Conservation (phyloP, 208 protist genomes). For the Naegleria lovaniensis region DNA sequence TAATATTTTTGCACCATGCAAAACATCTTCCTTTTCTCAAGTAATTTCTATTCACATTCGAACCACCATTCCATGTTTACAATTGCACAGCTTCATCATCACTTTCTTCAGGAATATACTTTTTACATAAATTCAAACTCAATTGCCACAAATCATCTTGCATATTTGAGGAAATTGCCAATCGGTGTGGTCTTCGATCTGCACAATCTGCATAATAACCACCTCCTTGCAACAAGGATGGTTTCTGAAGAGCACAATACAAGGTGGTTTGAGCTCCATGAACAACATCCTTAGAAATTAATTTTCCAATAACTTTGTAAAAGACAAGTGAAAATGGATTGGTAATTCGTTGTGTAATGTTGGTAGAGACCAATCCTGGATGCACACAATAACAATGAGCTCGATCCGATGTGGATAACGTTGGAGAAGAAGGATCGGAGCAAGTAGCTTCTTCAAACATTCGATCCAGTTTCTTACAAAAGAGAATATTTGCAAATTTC, state of each 20-base stretch:
- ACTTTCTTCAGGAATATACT: not conserved
- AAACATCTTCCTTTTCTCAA: too few relatives aligned
- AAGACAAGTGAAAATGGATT: not conserved
- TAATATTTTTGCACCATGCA: too few relatives aligned
- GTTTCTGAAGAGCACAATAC: not conserved
- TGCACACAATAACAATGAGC: not conserved
- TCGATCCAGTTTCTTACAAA: not conserved
- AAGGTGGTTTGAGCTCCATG: not conserved
- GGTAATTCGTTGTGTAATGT: not conserved
- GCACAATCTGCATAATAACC: not conserved
- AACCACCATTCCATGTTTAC: too few relatives aligned
- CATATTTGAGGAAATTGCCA: not conserved
- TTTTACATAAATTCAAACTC: not conserved
- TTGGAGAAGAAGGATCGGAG: not conserved
- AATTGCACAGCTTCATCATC: too few relatives aligned
- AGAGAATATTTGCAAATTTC: not conserved
- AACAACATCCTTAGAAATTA: not conserved
- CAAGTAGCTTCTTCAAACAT: not conserved
- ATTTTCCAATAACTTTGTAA: not conserved
- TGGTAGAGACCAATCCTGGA: not conserved
- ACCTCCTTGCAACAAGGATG: not conserved
- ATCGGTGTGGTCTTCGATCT: not conserved
- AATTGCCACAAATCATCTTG: not conserved
- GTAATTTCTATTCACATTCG: too few relatives aligned
- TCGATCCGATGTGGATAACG: not conserved